These are phyloP conservation scores for Xylaria sp. DNA, from an alignment of 2,329 filamentous ascomycete species.

Conservation along the genomic window DNA sequence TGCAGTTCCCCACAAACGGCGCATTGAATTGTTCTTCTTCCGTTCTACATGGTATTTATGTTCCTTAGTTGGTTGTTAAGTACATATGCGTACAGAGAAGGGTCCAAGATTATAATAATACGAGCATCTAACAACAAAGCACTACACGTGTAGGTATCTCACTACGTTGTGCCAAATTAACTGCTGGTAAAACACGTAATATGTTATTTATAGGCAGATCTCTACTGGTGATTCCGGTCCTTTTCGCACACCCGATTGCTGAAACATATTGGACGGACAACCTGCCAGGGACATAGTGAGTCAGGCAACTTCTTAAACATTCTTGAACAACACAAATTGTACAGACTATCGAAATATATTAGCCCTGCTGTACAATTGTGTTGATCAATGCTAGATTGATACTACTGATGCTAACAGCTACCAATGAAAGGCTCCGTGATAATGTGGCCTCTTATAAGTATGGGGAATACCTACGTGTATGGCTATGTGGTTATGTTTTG, in stretches of 20 bases:
- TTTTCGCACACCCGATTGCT: conserved; percentile 1
- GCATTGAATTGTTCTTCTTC: background rate
- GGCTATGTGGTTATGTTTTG: conserved; percentile 9
- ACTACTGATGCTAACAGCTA: background rate
- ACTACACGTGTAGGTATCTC: conserved; percentile 10
- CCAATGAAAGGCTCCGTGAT: conserved; percentile 22
- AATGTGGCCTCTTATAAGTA: conserved; percentile 20
- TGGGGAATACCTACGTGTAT: conserved; percentile 20
- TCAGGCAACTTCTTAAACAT: background rate
- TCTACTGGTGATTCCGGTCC: background rate
- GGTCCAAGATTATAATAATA: background rate
- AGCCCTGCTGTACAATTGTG: background rate
- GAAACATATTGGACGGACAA: conserved; percentile 10
- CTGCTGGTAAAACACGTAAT: conserved; percentile 1
- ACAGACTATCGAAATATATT: background rate
- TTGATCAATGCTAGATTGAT: conserved; percentile 25
- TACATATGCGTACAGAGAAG: background rate
- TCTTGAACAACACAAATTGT: conserved; percentile 5
- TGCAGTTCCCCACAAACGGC: background rate
- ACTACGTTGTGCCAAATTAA: background rate
- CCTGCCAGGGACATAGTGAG: conserved; percentile 4
- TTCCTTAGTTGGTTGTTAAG: background rate
- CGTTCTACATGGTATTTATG: no score
- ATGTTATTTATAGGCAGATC: background rate
- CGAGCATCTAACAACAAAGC: background rate